Conservation (phyloP, 169 alveolate genomes). For the Cryptosporidium felis region DNA sequence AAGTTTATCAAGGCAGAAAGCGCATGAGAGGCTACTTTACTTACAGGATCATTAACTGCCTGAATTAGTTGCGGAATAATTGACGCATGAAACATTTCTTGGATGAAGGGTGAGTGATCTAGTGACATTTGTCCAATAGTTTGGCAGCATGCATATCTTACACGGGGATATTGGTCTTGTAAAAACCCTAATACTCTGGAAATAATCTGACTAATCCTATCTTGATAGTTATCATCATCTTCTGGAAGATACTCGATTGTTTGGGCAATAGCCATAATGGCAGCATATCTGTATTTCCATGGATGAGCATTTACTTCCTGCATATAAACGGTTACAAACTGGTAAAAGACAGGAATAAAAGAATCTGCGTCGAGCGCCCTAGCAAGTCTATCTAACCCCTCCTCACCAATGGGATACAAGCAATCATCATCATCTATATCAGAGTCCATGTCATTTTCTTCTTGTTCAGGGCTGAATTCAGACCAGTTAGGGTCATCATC, state of each 20-base stretch:
- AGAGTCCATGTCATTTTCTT: conserved; percentile 83
- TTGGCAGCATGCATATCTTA: conserved; percentile 90
- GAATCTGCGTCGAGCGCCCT: conserved; percentile 83
- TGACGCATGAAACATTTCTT: conserved; percentile 73
- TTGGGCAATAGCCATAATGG: conserved; percentile 87
- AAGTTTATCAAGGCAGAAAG: conserved; percentile 90
- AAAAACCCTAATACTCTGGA: conserved; percentile 81
- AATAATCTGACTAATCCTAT: conserved; percentile 81
- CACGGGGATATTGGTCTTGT: conserved; percentile 86
- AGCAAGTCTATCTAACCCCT: conserved; percentile 85
- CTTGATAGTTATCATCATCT: conserved; percentile 82
- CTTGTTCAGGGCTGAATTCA: conserved; percentile 78
- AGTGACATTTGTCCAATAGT: conserved; percentile 90
- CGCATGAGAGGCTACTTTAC: conserved; percentile 90
- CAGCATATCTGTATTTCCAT: conserved; percentile 87
- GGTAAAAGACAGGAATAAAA: conserved; percentile 80
- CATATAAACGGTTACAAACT: conserved; percentile 76
- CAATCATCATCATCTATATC: conserved; percentile 83
- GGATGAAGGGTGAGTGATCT: conserved; percentile 90
- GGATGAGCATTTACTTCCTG: conserved; percentile 80
- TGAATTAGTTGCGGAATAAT: conserved; percentile 83
- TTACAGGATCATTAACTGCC: conserved; percentile 84
- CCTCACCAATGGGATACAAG: conserved; percentile 85
- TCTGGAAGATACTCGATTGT: conserved; percentile 85
- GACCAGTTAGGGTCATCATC: conserved; percentile 79